phyloP scores from a whole-genome alignment of 2,329 filamentous ascomycete genomes.

The Cladosporium colombiae region DNA sequence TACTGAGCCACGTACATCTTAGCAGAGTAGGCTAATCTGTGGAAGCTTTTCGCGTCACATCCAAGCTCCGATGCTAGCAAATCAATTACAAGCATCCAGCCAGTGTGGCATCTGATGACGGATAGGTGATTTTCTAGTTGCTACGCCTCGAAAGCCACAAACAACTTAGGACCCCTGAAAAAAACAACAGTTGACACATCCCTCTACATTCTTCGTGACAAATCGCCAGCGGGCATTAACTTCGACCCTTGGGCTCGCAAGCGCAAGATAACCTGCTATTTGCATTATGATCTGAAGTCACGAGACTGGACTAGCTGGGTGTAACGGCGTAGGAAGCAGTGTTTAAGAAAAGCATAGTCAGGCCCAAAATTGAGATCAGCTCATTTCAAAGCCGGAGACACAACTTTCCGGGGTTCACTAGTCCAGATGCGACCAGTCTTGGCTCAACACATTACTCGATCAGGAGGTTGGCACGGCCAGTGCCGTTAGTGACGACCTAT shows the following conservation, averaged over 20 bases:
- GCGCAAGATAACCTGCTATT: neutral
- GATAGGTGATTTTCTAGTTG: neutral
- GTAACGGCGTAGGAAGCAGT: neutral
- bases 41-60: neutral
- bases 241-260: neutral
- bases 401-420: neutral
- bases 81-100: neutral
- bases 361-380: neutral
- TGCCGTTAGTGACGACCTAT: conserved; percentile 1
- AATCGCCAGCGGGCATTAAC: neutral
- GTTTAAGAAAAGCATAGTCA: neutral
- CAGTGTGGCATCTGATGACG: neutral
- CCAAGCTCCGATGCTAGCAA: neutral
- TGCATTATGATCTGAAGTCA: neutral
- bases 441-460: neutral
- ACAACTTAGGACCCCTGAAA: neutral
- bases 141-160: neutral
- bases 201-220: neutral
- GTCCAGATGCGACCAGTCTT: neutral
- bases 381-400: neutral
- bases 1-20: neutral
- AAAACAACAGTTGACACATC: neutral
- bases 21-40: neutral
- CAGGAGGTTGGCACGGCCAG: neutral
- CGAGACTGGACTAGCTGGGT: neutral